Base-by-base conservation (phyloP, 2,329 filamentous ascomycete genomes). In the Cytospora paraplurivora region DNA sequence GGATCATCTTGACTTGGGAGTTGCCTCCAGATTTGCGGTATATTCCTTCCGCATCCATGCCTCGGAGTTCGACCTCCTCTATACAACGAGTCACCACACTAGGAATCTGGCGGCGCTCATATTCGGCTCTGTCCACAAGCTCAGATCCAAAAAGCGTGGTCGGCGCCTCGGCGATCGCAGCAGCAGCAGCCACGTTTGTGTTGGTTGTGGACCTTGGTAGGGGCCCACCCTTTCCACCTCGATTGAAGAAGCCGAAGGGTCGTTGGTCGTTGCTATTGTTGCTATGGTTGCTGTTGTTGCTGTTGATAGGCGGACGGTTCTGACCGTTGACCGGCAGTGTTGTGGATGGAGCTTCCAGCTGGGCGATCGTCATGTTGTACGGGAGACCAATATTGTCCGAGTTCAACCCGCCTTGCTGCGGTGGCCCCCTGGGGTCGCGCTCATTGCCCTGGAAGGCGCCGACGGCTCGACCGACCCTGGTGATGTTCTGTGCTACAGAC, bases 11-110 rank as follows among this genome's bases (percentile, higher is more conserved):
- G 73, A 97, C 90, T 75, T 96, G 92, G 10, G 91, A 92, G 71
- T 90, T 93, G 69, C 93, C 95, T 63, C 95, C 95, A 57, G 93
- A 97, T 82, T 99, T 99, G 72, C 95, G 88, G 79, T 99, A 99
- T 70, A 99, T 96, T 67, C 95, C 95, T 78, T 98, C 95, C 69
- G 96, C 86, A 71, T 98, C 93, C 92, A 99, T 97, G 77, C 94
- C 95, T 73, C 95, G 88, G 27, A 95, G 80, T 76, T 99, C 95
- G 47, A 99, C 95, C 77, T 99, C 94, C 73, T 97, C 92, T 69
- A 99, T 96, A 76, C 95, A 99, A 55, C 93, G 90, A 55, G 88
- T 94, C 51, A 99, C 91, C 34, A 99, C 91, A 67, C 88, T 89
- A 55, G 95, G 95, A 66, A 99, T 94, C 71, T 94, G 88, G 59